A percentile compares a stretch with the other conserved stretches of the same genome.
Conservation (phyloP, 2,329 filamentous ascomycete species). For the Cercospora sp. region DNA sequence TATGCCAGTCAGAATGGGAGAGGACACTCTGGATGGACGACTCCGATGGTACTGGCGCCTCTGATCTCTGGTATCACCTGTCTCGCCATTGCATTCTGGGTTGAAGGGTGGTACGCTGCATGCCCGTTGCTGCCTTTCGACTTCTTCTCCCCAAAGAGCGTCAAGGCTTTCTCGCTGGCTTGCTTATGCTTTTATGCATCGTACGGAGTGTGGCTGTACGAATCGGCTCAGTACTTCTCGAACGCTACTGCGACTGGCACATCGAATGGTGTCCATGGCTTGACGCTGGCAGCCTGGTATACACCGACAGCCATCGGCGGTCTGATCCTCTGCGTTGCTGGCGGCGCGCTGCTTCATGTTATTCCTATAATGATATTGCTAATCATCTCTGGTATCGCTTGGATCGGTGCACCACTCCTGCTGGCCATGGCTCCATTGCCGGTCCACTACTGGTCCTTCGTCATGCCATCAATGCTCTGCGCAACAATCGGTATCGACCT, state of each 20-base stretch:
- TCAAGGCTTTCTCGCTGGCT: conserved; percentile 38
- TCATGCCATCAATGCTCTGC: conserved; percentile 42
- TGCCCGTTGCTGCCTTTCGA: conserved; percentile 40
- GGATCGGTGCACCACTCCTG: conserved; percentile 40
- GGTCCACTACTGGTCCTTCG: conserved; percentile 39
- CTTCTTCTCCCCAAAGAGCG: conserved; percentile 38
- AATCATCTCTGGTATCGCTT: conserved; percentile 37
- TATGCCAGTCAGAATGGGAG: conserved; percentile 26
- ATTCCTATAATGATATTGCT: conserved; percentile 36
- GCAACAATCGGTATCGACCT: conserved; percentile 41
- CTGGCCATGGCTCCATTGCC: conserved; percentile 37
- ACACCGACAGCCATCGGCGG: conserved; percentile 40
- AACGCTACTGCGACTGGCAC: conserved; percentile 24
- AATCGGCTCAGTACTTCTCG: conserved; percentile 33
- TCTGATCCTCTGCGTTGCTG: conserved; percentile 36
- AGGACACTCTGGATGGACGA: conserved; percentile 29
- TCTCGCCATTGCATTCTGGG: conserved; percentile 35
- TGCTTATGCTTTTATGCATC: conserved; percentile 41
- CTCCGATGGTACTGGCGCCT: conserved; percentile 34
- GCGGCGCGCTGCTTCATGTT: conserved; percentile 36
- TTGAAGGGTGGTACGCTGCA: conserved; percentile 38
- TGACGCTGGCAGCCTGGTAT: conserved; percentile 39
- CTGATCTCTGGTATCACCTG: conserved; percentile 33
- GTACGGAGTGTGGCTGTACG: conserved; percentile 39
- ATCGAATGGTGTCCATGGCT: conserved; percentile 29